Evolutionary conservation across 2,329 filamentous ascomycete species (phyloP).

Genomic region (Ceratocystis huliohia): DNA sequence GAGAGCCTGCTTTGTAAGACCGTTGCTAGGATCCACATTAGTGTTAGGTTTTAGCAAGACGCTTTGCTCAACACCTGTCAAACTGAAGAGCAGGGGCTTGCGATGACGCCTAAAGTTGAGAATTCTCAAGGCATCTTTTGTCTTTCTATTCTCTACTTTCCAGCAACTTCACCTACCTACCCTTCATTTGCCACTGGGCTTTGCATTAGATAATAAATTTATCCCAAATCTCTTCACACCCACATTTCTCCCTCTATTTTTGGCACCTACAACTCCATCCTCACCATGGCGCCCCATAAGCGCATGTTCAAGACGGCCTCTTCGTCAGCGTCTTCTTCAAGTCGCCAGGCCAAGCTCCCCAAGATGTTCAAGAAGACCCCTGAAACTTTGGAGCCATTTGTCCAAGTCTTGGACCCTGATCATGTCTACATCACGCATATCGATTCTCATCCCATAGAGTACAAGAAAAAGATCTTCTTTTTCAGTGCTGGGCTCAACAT

Average conservation of each 20-base stretch:
- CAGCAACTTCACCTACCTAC: no score
- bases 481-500: constrained; percentile 69
- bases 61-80: constrained; percentile 8
- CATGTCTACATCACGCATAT: constrained; percentile 78
- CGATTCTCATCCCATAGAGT: constrained; percentile 53
- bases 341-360: constrained; percentile 33
- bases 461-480: constrained; percentile 74
- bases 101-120: not conserved
- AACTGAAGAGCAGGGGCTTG: not conserved
- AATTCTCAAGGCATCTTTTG: not conserved
- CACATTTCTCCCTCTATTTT: constrained; percentile 5
- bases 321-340: constrained; percentile 9
- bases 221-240: constrained; percentile 16
- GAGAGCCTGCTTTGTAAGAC: not conserved
- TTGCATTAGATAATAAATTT: constrained; percentile 1
- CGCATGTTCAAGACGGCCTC: constrained; percentile 19
- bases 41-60: not conserved
- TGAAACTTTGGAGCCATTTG: constrained; percentile 50
- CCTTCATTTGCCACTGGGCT: not conserved
- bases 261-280: constrained; percentile 21
- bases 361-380: constrained; percentile 58
- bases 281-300: constrained; percentile 22
- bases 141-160: not conserved
- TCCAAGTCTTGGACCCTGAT: constrained; percentile 49
- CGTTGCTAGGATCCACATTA: not conserved